Conservation (phyloP, 768 basidiomycete species). For the Leccinum subgranulosum region DNA sequence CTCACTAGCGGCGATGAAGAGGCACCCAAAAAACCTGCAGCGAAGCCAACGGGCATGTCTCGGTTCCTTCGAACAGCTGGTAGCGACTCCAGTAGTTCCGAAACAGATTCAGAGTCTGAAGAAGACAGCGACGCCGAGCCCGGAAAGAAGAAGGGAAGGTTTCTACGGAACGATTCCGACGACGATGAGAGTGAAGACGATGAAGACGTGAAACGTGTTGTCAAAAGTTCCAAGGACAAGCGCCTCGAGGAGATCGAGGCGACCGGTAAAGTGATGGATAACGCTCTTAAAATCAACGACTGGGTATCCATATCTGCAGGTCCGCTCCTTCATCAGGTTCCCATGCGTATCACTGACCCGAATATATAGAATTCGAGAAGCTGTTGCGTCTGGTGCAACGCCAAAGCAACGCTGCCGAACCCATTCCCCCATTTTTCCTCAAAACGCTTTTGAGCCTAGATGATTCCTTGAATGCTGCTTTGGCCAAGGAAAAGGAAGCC, state of each 20-base stretch:
- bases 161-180: constrained; percentile 44
- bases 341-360: constrained; percentile 5
- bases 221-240: constrained; percentile 86
- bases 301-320: constrained; percentile 92
- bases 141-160: constrained; percentile 40
- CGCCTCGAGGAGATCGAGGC: constrained; percentile 93
- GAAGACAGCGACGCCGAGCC: constrained; percentile 52
- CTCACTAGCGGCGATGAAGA: constrained; percentile 74
- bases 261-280: constrained; percentile 87
- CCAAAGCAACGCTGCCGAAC: constrained; percentile 81
- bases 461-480: constrained; percentile 62
- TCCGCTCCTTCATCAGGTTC: constrained; percentile 33
- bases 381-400: constrained; percentile 85
- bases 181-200: constrained; percentile 60
- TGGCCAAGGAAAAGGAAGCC: constrained; percentile 83
- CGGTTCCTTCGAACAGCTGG: constrained; percentile 70
- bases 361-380: constrained; percentile 88
- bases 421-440: constrained; percentile 83
- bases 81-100: constrained; percentile 53
- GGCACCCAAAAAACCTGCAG: constrained; percentile 36
- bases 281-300: constrained; percentile 94
- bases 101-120: constrained; percentile 50
- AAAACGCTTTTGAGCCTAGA: constrained; percentile 76
- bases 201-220: constrained; percentile 66
- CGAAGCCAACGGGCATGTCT: constrained; percentile 51